Evolutionary conservation across 2,329 filamentous ascomycete genomes (phyloP), one percentile per base, ranked within the genome.

Genomic region (Nannizziopsis arthrosporioides): DNA sequence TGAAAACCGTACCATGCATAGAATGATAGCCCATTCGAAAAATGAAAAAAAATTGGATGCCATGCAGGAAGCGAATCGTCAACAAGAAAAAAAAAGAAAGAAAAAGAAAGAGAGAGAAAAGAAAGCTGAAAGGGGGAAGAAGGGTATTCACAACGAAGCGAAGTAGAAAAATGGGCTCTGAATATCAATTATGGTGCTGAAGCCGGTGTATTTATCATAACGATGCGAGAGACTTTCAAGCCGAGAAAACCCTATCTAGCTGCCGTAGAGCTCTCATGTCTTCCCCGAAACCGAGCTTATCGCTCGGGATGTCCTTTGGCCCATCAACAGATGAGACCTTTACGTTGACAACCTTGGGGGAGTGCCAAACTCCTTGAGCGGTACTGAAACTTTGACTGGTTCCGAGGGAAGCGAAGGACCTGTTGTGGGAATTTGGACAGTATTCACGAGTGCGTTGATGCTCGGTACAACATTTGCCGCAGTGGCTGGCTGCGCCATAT

Each of bases 251-350:
- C 17, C 69, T 65, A 62, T 86, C 78, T 43, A 86, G 67, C 59
- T 84, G 79, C 53, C 78, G 73, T 40, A 85, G 63, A 1, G 80
- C 81, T 54, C 80, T 71, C 52, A 74, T 74, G 55, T 85, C 82
- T 61, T 85, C 81, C 32, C 66, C 70, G 42, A 76, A 78, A 4
- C 72, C 74, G 19, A 77, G 63, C 54, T 77, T 77, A 51, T 76
- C 72, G 44, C 69, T 74, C 6, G 74, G 74, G 43, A 78, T 77
- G 56, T 77, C 75, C 47, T 72, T 70, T 6, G 74, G 70, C 30
- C 69, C 69, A 17, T 60, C 55, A 40, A 43, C 51, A 17, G 15
- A 27, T 2, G 47, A 17, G 4, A 30, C 27, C 12, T 42, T 12
- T n/a, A 38, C 38, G 12, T 42, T 50, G 1, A 5, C 38, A 8